Conservation (phyloP, 495 filamentous ascomycete genomes). For the Hypoxylon crocopeplum region DNA sequence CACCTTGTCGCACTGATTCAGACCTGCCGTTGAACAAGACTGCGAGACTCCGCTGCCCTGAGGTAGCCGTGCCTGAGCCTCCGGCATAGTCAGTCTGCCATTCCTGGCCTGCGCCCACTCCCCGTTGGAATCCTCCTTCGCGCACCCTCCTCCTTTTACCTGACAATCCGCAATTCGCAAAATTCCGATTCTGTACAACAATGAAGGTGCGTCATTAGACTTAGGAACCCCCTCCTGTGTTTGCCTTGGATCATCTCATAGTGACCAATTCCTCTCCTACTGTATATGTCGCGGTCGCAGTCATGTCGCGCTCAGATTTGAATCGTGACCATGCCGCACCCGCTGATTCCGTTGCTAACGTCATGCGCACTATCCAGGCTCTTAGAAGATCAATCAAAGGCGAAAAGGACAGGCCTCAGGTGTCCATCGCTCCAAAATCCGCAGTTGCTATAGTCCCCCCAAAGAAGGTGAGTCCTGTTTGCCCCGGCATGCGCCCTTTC, state of each 20-base stretch:
- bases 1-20: constrained; percentile 42
- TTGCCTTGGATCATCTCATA: constrained; percentile 31
- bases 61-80: constrained; percentile 41
- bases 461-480: constrained; percentile 77
- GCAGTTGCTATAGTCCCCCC: constrained; percentile 95
- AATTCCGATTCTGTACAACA: constrained; percentile 41
- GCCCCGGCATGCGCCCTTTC: constrained; percentile 20
- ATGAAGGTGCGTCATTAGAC: constrained; percentile 60
- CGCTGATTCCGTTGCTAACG: constrained; percentile 39
- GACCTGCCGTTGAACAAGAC: constrained; percentile 39
- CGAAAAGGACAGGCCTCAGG: constrained; percentile 80
- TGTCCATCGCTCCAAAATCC: constrained; percentile 89
- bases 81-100: constrained; percentile 36
- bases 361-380: constrained; percentile 64
- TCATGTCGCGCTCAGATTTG: constrained; percentile 33
- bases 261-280: constrained; percentile 16
- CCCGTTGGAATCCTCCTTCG: constrained; percentile 19
- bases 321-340: constrained; percentile 26
- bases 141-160: constrained; percentile 25
- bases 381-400: constrained; percentile 87
- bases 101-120: constrained; percentile 38
- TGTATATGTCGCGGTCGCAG: constrained; percentile 28
- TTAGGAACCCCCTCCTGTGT: constrained; percentile 23
- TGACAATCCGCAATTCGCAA: constrained; percentile 28
- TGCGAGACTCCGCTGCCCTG: constrained; percentile 36